These are phyloP conservation scores for Termitomyces sp. DNA, from an alignment of 1,284 basidiomycete genomes.

Conservation along the genomic window DNA sequence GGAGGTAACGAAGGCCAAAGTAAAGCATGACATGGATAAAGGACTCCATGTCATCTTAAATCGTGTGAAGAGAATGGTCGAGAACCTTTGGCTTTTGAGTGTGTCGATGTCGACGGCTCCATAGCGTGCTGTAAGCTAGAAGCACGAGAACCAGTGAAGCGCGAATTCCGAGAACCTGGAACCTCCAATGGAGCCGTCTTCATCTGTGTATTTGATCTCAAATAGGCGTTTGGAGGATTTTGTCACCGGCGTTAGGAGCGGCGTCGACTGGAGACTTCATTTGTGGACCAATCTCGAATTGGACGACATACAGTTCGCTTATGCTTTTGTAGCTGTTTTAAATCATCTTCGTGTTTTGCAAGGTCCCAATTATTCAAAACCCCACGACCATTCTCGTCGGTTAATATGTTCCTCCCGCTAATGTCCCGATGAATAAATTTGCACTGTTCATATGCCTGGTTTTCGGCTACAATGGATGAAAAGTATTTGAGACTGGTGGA, in stretches of 20 bases:
- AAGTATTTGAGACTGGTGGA: too few species aligned
- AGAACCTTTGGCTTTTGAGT: too few species aligned
- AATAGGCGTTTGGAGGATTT: not conserved
- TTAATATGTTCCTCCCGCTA: conserved; percentile 9
- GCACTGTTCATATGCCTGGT: not conserved
- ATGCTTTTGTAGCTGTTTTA: not conserved
- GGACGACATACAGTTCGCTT: not conserved
- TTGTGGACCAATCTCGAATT: not conserved
- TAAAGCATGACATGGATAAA: conserved; percentile 20
- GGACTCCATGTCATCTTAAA: conserved; percentile 32
- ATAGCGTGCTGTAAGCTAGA: too few species aligned
- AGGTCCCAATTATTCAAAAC: conserved; percentile 33
- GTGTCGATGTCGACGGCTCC: too few species aligned
- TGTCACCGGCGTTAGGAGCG: too few species aligned
- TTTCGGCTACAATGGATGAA: too few species aligned
- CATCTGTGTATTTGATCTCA: not conserved
- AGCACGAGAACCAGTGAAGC: too few species aligned
- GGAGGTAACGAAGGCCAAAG: not conserved
- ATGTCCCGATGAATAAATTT: not conserved
- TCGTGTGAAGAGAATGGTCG: not conserved
- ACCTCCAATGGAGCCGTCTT: not conserved
- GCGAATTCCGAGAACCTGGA: not conserved
- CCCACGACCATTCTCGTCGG: conserved; percentile 17
- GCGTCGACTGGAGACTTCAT: too few species aligned
- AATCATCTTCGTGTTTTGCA: conserved; percentile 7